phyloP scores from a whole-genome alignment of 2,329 filamentous ascomycete genomes.

The Xylariales sp. region DNA sequence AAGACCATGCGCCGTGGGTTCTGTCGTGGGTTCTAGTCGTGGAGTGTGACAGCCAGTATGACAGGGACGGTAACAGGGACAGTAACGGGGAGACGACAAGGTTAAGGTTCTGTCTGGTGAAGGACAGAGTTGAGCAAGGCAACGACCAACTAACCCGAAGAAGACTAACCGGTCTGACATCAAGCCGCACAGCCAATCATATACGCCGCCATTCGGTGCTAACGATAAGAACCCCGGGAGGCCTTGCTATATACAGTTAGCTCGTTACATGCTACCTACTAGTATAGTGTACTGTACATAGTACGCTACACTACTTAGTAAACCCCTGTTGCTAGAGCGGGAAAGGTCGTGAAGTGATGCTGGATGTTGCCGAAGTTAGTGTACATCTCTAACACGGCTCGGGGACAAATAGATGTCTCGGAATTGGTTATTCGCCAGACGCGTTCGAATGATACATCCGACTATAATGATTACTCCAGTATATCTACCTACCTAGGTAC shows the following conservation, averaged over 20 bases:
- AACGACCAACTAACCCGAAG: conserved; percentile 4
- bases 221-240: background rate
- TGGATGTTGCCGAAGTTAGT: background rate
- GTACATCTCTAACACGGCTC: too few relatives aligned
- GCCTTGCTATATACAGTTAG: conserved; percentile 14
- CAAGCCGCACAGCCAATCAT: conserved; percentile 3
- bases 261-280: background rate
- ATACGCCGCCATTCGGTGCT: conserved; percentile 5
- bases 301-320: background rate
- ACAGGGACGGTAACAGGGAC: background rate
- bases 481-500: too few relatives aligned
- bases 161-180: conserved; percentile 13
- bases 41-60: conserved; percentile 3
- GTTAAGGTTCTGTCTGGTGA: too few relatives aligned
- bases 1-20: conserved; percentile 6
- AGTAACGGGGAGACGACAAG: too few relatives aligned
- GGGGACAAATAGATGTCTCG: too few relatives aligned
- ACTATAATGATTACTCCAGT: too few relatives aligned
- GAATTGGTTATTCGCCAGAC: too few relatives aligned
- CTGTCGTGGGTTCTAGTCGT: background rate
- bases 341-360: conserved; percentile 23
- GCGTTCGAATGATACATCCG: too few relatives aligned
- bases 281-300: too few relatives aligned
- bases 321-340: conserved; percentile 19
- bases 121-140: too few relatives aligned